Conservation (phyloP, 805 yeast genomes). For the Metschnikowia borealis region DNA sequence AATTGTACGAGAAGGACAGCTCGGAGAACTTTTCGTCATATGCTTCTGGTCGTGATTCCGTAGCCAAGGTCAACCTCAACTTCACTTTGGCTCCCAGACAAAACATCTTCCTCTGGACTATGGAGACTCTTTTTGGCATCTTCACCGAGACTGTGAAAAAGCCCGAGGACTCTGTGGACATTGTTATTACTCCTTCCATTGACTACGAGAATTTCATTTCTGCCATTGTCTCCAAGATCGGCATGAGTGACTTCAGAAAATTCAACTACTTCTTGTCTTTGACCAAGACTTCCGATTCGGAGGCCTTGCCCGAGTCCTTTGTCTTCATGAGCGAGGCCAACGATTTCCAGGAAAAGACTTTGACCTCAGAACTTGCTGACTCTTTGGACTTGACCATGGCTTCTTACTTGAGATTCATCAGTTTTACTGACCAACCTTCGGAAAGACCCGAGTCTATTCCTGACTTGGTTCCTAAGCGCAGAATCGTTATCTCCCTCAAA, state of each 20-base stretch:
- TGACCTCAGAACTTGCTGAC: constrained; percentile 41
- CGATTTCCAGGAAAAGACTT: constrained; percentile 69
- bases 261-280: constrained; percentile 78
- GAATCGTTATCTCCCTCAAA: constrained; percentile 52
- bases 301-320: constrained; percentile 64
- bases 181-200: constrained; percentile 55
- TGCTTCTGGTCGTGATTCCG: constrained; percentile 84
- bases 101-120: constrained; percentile 61
- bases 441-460: constrained; percentile 60
- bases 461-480: constrained; percentile 53
- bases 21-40: constrained; percentile 63
- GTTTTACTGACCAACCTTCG: constrained; percentile 81
- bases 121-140: constrained; percentile 60
- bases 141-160: constrained; percentile 54
- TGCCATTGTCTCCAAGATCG: constrained; percentile 79
- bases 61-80: constrained; percentile 57
- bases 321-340: constrained; percentile 87
- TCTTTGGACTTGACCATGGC: constrained; percentile 44
- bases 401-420: constrained; percentile 56
- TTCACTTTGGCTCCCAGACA: constrained; percentile 75
- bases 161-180: constrained; percentile 54
- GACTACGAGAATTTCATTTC: constrained; percentile 68
- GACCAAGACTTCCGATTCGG: constrained; percentile 75
- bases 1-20: constrained; percentile 56
- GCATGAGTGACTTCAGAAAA: constrained; percentile 73